Evolutionary conservation across 306 rosid genomes (phyloP), one percentile per base, ranked within the genome.

Genomic region (Corylus americana): DNA sequence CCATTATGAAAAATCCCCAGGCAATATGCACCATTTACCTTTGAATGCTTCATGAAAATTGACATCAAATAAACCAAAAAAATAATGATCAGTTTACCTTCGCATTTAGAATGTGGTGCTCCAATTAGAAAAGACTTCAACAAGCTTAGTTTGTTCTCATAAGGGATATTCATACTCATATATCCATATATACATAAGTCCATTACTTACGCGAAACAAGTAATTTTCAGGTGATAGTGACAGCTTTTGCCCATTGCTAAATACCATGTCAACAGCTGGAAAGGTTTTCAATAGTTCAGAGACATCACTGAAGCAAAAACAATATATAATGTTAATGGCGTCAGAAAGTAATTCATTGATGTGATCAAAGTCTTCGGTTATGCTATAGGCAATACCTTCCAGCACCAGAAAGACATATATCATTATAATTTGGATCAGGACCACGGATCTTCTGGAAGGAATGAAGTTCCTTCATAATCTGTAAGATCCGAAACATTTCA

Each of bases 151-250:
- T 25, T 35, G 17, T 63, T 29, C 11, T 62, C 35, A 27, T 16
- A 27, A 11, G 12, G 68, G 39, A 62, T 27, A 12, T 29, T 42
- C 37, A 63, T 29, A 16, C 0, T 31, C n/a, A 66, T 37, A 66
- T 11, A 66, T 55, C 5, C 2, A 66, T 14, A 39, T 22, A 1
- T 18, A n/a, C 13, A 67, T 12, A 67, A 67, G 29, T 66, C 57
- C 12, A 74, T 53, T 75, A 88, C 94, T 86, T 83, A 96, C 99
- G 86, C 82, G 88, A 70, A 96, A 96, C 81, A 96, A 83, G 87
- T 96, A 93, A 85, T 96, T 96, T 87, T 96, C 99, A 58, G 99
- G 99, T 67, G 99, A 83, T 54, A 96, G 86, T 53, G 91, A 83
- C 18, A 93, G 64, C 85, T 93, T 93, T 59, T 90, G 85, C 59